Evolutionary conservation across 495 filamentous ascomycete genomes (phyloP), one percentile per base, ranked within the genome.

Genomic region (Acidiella bohemica): DNA sequence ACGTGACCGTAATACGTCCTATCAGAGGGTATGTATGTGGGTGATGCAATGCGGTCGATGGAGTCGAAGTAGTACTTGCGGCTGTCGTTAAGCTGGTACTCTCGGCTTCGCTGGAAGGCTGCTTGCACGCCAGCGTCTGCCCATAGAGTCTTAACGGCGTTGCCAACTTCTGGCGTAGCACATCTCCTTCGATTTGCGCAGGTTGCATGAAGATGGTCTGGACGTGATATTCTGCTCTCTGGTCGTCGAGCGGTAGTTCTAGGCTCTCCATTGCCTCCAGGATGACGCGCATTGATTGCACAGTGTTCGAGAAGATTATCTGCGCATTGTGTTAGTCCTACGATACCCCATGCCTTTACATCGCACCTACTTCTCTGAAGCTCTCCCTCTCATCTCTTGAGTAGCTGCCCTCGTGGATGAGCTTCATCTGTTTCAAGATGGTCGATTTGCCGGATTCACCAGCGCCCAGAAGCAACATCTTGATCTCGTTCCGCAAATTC

Each of bases 371-470:
- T 56, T 41, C 53, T 59, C 52, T 61, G 56, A 53, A 61, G 58
- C 82, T 85, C 85, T 85, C 80, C 42, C 80, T 70, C 61, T 85
- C 80, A 53, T 80, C 76, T 60, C 76, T 75, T 38, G 75, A 80
- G 58, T 84, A 85, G 47, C 80, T 80, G 44, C 80, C 80, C 56
- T 82, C 78, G 59, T 85, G 77, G 53, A 85, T 85, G 40, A 85
- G 71, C 64, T 83, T 95, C 90, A 97, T 97, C 76, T 97, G 90
- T 68, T 97, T 97, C 42, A 97, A 71, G 56, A 97, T 95, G 10
- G 90, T 97, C 36, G 92, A 96, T 69, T 97, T 97, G 63, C 90
- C 90, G 54, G 90, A 96, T 76, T 97, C 90, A 74, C 90, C 90
- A 64, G 90, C 90, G 70, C 90, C 90, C 55, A 97, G 76, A 61